Conservation (phyloP, 345 rosid species). For the Ceriops tagal region DNA sequence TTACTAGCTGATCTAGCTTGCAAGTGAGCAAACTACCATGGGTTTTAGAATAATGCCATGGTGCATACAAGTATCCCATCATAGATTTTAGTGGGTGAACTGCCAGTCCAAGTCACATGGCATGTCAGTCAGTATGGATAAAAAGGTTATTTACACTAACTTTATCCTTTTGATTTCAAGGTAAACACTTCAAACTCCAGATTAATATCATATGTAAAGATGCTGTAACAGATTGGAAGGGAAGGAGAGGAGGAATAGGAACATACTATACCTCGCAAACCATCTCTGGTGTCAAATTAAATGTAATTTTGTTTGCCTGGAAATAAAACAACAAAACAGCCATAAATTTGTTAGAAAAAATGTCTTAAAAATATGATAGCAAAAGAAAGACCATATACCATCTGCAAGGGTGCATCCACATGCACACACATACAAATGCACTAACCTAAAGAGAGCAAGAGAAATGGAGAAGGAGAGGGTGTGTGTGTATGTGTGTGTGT, state of each 20-base stretch:
- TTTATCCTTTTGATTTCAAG: no score
- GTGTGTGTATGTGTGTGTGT: no score
- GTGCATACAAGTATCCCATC: no score
- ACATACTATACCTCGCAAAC: slow-evolving; percentile 65
- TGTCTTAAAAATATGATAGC: background rate
- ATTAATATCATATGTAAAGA: background rate
- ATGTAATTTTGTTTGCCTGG: slow-evolving; percentile 93
- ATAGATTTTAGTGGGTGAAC: no score
- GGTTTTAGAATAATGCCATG: no score
- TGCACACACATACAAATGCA: background rate
- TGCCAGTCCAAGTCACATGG: no score
- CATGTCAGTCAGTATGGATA: no score
- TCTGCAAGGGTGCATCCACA: background rate
- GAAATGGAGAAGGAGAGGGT: background rate
- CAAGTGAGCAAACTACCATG: no score
- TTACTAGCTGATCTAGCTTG: no score
- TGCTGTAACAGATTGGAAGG: background rate
- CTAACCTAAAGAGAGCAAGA: slow-evolving; percentile 2
- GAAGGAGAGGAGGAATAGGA: background rate
- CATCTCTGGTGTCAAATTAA: slow-evolving; percentile 78
- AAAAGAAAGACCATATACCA: background rate
- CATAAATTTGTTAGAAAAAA: slow-evolving; percentile 2
- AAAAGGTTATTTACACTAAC: no score
- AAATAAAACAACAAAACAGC: slow-evolving; percentile 19
- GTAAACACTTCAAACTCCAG: no score